A percentile compares a stretch with the other conserved stretches of the same genome.
Conservation (phyloP, 108 stramenopile genomes). For the Chaetoceros muelleri region DNA sequence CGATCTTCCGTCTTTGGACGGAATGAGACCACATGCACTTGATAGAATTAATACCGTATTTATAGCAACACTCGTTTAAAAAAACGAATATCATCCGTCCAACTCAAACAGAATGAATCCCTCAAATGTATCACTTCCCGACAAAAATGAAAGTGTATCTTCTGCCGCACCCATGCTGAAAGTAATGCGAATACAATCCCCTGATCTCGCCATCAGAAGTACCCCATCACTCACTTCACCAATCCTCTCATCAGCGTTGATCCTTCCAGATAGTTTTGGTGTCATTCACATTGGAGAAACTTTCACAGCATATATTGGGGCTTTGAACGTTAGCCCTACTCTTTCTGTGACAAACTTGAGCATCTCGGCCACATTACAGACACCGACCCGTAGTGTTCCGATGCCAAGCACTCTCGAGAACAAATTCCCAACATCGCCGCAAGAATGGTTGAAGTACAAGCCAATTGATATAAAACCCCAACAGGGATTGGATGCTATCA, state of each 20-base stretch:
- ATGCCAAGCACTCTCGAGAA: slow-evolving; percentile 11
- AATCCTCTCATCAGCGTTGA: slow-evolving; percentile 25
- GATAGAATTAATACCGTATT: too few relatives aligned
- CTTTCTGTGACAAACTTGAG: slow-evolving; percentile 42
- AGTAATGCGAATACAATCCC: slow-evolving; percentile 79
- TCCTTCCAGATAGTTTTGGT: slow-evolving; percentile 76
- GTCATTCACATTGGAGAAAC: slow-evolving; percentile 74
- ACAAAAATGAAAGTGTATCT: too few relatives aligned
- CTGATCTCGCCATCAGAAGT: slow-evolving; percentile 28
- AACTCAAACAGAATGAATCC: too few relatives aligned
- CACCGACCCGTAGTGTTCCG: slow-evolving; percentile 51
- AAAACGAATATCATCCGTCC: too few relatives aligned
- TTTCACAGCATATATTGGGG: slow-evolving; percentile 74
- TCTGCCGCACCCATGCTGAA: slow-evolving; percentile 68
- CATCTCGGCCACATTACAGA: slow-evolving; percentile 67
- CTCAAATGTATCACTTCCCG: too few relatives aligned
- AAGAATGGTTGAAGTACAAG: neutral
- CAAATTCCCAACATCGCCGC: neutral
- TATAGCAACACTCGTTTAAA: too few relatives aligned
- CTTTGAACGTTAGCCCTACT: slow-evolving; percentile 39
- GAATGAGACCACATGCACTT: too few relatives aligned
- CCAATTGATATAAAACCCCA: slow-evolving; percentile 26
- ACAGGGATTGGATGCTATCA: slow-evolving; percentile 58
- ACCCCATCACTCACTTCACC: slow-evolving; percentile 5
- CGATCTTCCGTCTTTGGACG: too few relatives aligned